Base-by-base conservation (phyloP, 176 grass and related monocot genomes). In the Triticum turgidum region DNA sequence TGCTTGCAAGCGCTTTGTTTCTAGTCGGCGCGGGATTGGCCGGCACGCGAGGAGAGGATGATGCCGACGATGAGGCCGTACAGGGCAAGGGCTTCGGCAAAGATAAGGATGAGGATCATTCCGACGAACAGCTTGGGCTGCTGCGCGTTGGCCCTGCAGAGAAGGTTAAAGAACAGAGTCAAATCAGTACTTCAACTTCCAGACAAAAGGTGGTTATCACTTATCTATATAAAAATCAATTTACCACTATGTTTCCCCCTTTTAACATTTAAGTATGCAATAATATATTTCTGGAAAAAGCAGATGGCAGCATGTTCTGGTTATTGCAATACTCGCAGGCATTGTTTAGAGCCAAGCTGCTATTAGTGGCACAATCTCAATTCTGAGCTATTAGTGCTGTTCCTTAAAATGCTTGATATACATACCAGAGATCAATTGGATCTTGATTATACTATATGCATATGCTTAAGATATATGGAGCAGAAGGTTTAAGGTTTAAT, bases 81-180 rank as follows among this genome's bases (percentile, higher is more conserved):
- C 6, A 89, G 82, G 59, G 87, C 82, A 64, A 89, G 82, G 10
- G 87, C 87, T 89, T 89, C 87, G 0, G 82, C 82, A 6, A 89
- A 89, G 37, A 89, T 89, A 11, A 84, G 87, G 54, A 89, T 89
- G 27, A 89, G 82, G 69, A 89, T 89, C 87, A 89, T 89, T 4
- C 87, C 87, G 15, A 89, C 82, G 11, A 89, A 89, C 66, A 89
- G 62, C 65, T 85, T 84, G 49, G 87, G 82, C 44, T 89, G 87
- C 24, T 89, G 87, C 10, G 87, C 87, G 13, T 89, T 89, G 47
- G 73, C 73, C 73, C 73, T 77, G 73, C 15, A 77, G 15, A 76
- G 73, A 2, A 32, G 14, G 15, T 49, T 6, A 20, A 77, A 32
- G 0, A 10, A 51, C n/a, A 77, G 15, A 33, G 11, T 77, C 15